Evolutionary conservation across 176 grass and related monocot genomes (phyloP).

Genomic region (Oryza officinalis): DNA sequence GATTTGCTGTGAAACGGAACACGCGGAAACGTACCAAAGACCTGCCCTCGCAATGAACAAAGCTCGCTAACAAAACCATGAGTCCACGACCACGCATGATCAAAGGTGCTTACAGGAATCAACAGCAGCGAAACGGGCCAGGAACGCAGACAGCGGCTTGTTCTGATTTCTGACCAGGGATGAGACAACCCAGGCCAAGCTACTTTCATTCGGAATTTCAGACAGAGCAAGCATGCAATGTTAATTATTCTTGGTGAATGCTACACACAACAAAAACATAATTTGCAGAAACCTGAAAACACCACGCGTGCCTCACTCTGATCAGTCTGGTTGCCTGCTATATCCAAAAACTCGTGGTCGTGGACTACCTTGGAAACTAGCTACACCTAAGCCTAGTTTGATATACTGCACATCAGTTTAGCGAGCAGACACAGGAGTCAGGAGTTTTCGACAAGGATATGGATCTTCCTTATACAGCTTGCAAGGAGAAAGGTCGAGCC

Average conservation of each 20-base stretch:
- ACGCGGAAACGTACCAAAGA: too few species aligned
- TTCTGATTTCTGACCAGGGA: background rate
- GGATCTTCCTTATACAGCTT: background rate
- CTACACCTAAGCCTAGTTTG: constrained; percentile 23
- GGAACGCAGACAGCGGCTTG: background rate
- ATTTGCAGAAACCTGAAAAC: background rate
- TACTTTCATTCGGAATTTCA: background rate
- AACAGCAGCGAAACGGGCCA: background rate
- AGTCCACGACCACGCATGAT: background rate
- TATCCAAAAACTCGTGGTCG: background rate
- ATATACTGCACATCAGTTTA: background rate
- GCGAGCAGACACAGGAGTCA: background rate
- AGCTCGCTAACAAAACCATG: too few species aligned
- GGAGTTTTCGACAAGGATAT: background rate
- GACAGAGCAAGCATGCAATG: background rate
- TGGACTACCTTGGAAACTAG: constrained; percentile 2
- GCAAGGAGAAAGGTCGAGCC: background rate
- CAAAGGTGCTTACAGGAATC: background rate
- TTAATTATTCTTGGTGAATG: background rate
- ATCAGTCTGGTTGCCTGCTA: background rate
- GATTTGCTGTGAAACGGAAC: too few species aligned
- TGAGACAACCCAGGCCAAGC: background rate
- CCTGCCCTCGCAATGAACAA: too few species aligned
- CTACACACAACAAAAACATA: background rate
- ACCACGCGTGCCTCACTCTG: background rate